Evolutionary conservation across 306 rosid species (phyloP), one percentile per base, ranked within the genome.

Genomic region (Rosa chinensis): DNA sequence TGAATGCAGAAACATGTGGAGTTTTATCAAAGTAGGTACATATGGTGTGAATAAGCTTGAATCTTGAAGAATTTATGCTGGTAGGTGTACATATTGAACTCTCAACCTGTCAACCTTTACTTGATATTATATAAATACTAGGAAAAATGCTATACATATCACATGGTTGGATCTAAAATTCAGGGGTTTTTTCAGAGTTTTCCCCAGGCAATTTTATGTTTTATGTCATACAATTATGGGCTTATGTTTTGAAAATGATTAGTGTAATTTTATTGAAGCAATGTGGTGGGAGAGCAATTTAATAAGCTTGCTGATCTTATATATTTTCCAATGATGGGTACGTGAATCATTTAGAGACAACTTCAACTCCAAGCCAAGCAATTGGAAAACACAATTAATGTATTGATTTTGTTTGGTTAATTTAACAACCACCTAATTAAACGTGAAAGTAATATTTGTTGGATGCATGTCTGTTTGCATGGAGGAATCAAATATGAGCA

Each of bases 31-130:
- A 20, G 25, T 28, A 55, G 4, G 66, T 62, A 62, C 43, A 32
- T 63, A 4, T 6, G 10, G 44, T 35, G 44, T 64, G 43, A 14
- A 16, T 28, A 14, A 25, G 44, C 32, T 73, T 50, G 45, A 4
- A 45, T 10, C 6, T 3, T 28, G 20, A 10, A 25, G 17, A 44
- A 37, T 56, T 71, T 35, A 59, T 58, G 74, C 66, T 37, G 28
- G 47, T 79, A 43, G 77, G 70, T 70, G 64, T 64, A 21, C 58
- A 73, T 66, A n/a, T 39, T 73, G 66, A 55, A 56, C 67, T 40
- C 44, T 62, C 70, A 66, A 42, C 69, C 69, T 40, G 55, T 73
- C 25, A 39, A 39, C 6, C 66, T 32, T 62, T 28, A 28, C 17
- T 25, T 62, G 3, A 11, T 62, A 58, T 58, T 28, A 5, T 62